A percentile compares a stretch with the other conserved stretches of the same genome.
These are phyloP conservation scores for Prunella vulgaris DNA, from an alignment of 257 asterid genomes.

Conservation along the genomic window DNA sequence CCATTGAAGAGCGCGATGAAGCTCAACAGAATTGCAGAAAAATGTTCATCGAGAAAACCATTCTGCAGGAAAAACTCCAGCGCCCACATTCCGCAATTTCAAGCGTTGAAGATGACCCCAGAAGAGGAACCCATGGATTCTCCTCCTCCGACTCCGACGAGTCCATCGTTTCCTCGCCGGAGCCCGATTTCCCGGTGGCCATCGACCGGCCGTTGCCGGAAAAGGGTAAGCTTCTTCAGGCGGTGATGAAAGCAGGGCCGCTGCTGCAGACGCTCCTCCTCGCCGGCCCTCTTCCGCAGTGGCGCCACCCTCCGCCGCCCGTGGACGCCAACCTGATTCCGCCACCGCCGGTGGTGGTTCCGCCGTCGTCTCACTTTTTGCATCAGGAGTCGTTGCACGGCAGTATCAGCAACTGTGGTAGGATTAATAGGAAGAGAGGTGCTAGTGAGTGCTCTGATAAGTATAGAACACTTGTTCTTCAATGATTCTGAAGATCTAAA, in stretches of 20 bases:
- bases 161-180: conserved; percentile 60
- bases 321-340: conserved; percentile 61
- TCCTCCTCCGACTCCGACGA: conserved; percentile 70
- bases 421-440: conserved; percentile 48
- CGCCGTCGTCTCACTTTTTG: conserved; percentile 19
- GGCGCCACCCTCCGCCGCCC: conserved; percentile 96
- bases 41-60: conserved; percentile 27
- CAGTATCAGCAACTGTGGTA: conserved; percentile 23
- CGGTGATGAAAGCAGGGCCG: conserved; percentile 87
- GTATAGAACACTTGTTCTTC: conserved; percentile 41
- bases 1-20: conserved; percentile 55
- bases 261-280: conserved; percentile 70
- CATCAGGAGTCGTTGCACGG: not conserved
- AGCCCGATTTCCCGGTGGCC: conserved; percentile 22
- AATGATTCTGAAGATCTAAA: conserved; percentile 14
- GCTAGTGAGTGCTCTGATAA: conserved; percentile 37
- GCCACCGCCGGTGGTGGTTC: conserved; percentile 53
- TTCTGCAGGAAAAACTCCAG: conserved; percentile 42
- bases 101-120: conserved; percentile 58
- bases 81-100: conserved; percentile 46
- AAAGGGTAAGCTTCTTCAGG: conserved; percentile 65
- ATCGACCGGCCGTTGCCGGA: conserved; percentile 57
- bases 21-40: conserved; percentile 50
- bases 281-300: conserved; percentile 85
- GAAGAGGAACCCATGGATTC: conserved; percentile 25